Evolutionary conservation across 164 flowering plant species (phyloP).

Genomic region (Vitis riparia): DNA sequence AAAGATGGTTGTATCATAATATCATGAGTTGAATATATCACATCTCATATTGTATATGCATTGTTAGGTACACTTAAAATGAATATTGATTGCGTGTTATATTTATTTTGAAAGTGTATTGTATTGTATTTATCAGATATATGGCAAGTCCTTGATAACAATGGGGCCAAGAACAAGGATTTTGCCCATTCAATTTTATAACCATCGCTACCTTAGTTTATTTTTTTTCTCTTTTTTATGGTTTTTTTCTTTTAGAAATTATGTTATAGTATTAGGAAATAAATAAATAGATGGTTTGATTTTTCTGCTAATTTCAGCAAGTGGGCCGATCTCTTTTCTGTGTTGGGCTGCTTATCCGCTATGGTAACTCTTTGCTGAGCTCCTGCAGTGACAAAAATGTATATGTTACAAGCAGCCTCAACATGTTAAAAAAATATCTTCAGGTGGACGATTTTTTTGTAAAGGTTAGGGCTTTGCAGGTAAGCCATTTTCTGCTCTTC

Average conservation of each 20-base stretch:
- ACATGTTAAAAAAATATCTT: slow-evolving; percentile 69
- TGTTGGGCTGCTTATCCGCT: slow-evolving; percentile 88
- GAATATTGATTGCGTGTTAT: too few relatives aligned
- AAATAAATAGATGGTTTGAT: background rate
- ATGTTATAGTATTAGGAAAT: too few relatives aligned
- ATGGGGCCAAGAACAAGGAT: too few relatives aligned
- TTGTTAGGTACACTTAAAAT: too few relatives aligned
- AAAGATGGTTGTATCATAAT: too few relatives aligned
- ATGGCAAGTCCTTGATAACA: too few relatives aligned
- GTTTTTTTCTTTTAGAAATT: background rate
- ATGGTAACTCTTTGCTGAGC: slow-evolving; percentile 63
- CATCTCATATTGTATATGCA: too few relatives aligned
- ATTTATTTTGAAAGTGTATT: too few relatives aligned
- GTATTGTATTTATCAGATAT: too few relatives aligned
- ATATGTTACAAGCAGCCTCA: slow-evolving; percentile 49
- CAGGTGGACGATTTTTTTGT: slow-evolving; percentile 64
- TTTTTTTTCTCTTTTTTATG: background rate
- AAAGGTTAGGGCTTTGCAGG: slow-evolving; percentile 90
- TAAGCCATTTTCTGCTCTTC: slow-evolving; percentile 17
- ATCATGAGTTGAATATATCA: too few relatives aligned
- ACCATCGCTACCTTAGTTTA: background rate
- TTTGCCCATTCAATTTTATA: background rate
- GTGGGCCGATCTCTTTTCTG: slow-evolving; percentile 89
- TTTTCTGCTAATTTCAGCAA: slow-evolving; percentile 48
- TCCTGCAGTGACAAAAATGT: slow-evolving; percentile 33